Base-by-base conservation (phyloP, 306 rosid species). In the Datisca glomerata region DNA sequence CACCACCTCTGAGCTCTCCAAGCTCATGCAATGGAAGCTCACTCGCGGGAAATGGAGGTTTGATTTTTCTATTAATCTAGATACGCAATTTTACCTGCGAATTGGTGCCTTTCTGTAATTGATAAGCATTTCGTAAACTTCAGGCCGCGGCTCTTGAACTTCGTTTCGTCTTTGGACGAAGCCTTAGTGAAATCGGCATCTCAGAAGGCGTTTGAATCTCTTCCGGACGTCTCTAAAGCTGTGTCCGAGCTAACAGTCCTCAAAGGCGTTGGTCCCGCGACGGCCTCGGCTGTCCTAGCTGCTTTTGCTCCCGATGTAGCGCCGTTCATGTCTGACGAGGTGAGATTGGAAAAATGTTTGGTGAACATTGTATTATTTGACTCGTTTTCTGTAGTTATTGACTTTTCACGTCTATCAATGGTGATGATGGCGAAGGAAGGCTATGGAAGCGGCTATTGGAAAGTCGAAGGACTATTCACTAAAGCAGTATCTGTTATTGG, bases 311-410 rank as follows among this genome's bases (percentile, higher is more conserved):
- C 97, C 1, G 54, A 83, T 2, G 36, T 68, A 21, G 60, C 91
- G 1, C 97, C 97, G 2, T 89, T 89, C 66, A 83, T 89, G 95
- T 89, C 94, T 18, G 97, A 83, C 22, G 91, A 83, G 97, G 91
- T 87, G 43, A 15, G 24, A 25, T 38, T 12, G 14, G 32, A 43
- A 10, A 4, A 18, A 10, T 25, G 27, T 4, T 28, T 28, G 11
- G 18, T 29, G 24, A 21, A 45, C n/a, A 27, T 45, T 27, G 4
- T 14, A 24, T 45, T 18, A 33, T 49, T 20, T 36, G 44, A 12
- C 7, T 48, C 6, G 21, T 8, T 16, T 27, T 46, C 18, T 34
- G 21, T 19, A n/a, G 13, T 12, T 55, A 28, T 49, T 2, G 12
- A 3, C 3, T 13, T 13, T n/a, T 21, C 21, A 3, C 8, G 21